Evolutionary conservation across 225 moss, liverwort and hornwort species (phyloP), one percentile per base, ranked within the genome.

Genomic region (Sphagnum tenellum): DNA sequence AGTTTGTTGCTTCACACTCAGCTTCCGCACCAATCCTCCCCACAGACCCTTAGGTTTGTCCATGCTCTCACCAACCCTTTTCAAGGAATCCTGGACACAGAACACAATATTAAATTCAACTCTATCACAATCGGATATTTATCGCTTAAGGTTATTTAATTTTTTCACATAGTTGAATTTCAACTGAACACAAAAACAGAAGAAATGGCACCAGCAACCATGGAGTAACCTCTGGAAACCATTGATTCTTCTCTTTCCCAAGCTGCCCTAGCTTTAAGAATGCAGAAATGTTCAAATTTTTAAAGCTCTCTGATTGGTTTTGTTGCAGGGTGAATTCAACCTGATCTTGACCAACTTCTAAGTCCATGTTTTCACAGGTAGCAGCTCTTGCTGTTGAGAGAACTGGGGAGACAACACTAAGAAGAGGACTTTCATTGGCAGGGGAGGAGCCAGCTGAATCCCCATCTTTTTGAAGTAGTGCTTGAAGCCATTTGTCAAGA

Each of bases 401-500:
- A 9, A 69, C 65, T 47, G 77, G 77, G n/a, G 73, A 73, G 53
- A 77, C 46, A 60, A 71, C 76, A 2, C 71, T 67, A 59, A 71
- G 76, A 45, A 76, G 49, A 59, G 76, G 76, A 56, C 76, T 76
- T 48, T 59, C 71, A 64, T 67, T 67, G 48, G 63, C 63, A 3
- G 71, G 76, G 45, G 76, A 69, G 48, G 69, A 69, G 45, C 65
- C 71, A 14, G 51, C 53, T 45, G 77, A 70, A 13, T 72, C 77
- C 11, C 50, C 64, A 52, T 86, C 79, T 69, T 86, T 82, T 72
- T 77, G 74, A 51, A 79, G 52, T 2, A 79, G 75, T 47, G 72
- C 75, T 52, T 79, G 79, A n/a, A 79, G 52, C 79, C 79, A 79
- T 58, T 79, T 79, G 75, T 79, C 79, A 72, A 79, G 50, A 57